Percentiles rank a stretch among this genome's conserved stretches.
Evolutionary conservation across 1,284 basidiomycete species (phyloP).

Genomic region (Ustilago crameri): DNA sequence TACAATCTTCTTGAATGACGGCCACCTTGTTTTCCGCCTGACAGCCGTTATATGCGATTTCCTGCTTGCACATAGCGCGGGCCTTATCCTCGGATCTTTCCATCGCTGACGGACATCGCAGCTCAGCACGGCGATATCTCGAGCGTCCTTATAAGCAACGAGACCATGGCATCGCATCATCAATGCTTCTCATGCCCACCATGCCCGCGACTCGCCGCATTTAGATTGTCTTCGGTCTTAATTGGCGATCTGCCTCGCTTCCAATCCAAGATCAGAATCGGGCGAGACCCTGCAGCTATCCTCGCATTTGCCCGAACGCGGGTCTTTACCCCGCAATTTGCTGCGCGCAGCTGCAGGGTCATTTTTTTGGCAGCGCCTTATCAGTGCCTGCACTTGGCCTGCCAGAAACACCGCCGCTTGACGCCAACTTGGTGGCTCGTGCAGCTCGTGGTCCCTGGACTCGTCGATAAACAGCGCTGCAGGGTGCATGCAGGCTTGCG

Average conservation of each 20-base stretch:
- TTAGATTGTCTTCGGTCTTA: too few species aligned
- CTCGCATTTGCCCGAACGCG: slow-evolving; percentile 3
- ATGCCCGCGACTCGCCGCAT: too few species aligned
- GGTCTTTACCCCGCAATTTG: slow-evolving; percentile 33
- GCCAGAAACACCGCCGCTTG: not conserved
- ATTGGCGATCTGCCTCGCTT: too few species aligned
- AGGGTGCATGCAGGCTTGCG: slow-evolving; percentile 6
- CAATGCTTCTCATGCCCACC: too few species aligned
- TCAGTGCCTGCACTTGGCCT: slow-evolving; percentile 3
- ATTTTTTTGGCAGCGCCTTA: slow-evolving; percentile 2
- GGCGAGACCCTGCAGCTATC: not conserved
- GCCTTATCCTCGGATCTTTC: slow-evolving; percentile 1
- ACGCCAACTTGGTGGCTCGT: slow-evolving; percentile 20
- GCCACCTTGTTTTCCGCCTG: too few species aligned
- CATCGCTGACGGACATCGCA: not conserved
- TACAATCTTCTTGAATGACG: too few species aligned
- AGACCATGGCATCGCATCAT: too few species aligned
- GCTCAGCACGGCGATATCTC: not conserved
- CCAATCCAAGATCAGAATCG: not conserved
- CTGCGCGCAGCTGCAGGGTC: slow-evolving; percentile 31
- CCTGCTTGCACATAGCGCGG: not conserved
- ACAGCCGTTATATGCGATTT: too few species aligned
- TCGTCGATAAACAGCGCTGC: slow-evolving; percentile 4
- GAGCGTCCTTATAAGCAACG: too few species aligned
- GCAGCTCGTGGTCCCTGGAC: slow-evolving; percentile 1